Evolutionary conservation across 1,139 yeast species (phyloP), one percentile per base, ranked within the genome.

Genomic region (Casaregolazyma suthepensis): DNA sequence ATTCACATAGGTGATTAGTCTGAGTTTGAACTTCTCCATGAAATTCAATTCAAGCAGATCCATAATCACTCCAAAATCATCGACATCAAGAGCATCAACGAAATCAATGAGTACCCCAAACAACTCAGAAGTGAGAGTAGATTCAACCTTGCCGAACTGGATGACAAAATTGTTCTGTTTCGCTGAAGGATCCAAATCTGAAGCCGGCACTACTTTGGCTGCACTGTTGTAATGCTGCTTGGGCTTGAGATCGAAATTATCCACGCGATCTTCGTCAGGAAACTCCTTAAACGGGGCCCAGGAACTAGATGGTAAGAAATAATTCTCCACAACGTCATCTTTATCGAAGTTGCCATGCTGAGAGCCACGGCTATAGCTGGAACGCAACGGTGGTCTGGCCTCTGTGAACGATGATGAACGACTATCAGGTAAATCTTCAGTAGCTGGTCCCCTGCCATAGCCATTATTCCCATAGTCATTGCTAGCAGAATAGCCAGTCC

Each of bases 21-120:
- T 65, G 10, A 59, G 60, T 35, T 73, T 70, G 4, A 60, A 60
- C 35, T 73, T 70, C 42, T 67, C 68, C 12, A 87, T 74, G 1
- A 85, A 79, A n/a, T 80, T 78, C 23, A 80, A 69, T 56, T 90
- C 95, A 19, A 89, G 69, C 18, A 68, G 65, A 65, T 91, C 96
- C 66, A 90, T 72, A 1, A 81, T 70, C 6, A 76, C 72, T 23
- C 75, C 74, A 46, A 82, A 63, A 4, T 70, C 50, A 67, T 52
- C 53, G 31, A 57, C 54, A 5, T 60, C 62, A 7, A 60, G 26
- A 4, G 61, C 56, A 15, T 60, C 64, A 9, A 62, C 45, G 9
- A 68, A 50, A 2, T 63, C 65, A 17, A 56, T 53, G 10, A 61
- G 45, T 2, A 64, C 66, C 20, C 57, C 59, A 19, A 66, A 31